Evolutionary conservation across 2,329 filamentous ascomycete species (phyloP).

Genomic region (Fusarium sp.): DNA sequence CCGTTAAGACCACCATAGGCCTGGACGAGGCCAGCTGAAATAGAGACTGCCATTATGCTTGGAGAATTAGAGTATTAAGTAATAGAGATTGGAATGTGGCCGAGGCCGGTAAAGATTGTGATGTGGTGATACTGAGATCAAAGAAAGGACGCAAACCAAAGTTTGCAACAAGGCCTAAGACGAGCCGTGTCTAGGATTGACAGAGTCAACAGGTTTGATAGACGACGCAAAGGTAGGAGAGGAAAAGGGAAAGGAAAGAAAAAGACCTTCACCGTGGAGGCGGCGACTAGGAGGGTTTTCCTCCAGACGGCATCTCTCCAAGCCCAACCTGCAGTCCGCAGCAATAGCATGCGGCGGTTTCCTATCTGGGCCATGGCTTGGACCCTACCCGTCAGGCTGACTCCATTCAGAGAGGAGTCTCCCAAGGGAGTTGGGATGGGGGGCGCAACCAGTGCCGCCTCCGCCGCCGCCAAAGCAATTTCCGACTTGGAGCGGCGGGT

Average conservation of each 20-base stretch:
- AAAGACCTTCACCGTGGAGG: constrained; percentile 16
- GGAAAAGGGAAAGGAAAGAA: constrained; percentile 42
- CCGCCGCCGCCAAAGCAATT: constrained; percentile 29
- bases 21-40: constrained; percentile 38
- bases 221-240: constrained; percentile 45
- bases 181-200: constrained; percentile 46
- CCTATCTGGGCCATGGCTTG: constrained; percentile 36
- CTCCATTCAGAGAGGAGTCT: constrained; percentile 14
- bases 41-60: constrained; percentile 42
- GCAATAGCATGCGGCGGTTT: constrained; percentile 38
- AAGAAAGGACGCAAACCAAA: constrained; percentile 57
- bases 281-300: constrained; percentile 10
- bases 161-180: constrained; percentile 50
- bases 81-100: constrained; percentile 51
- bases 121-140: constrained; percentile 47
- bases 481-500: constrained; percentile 25
- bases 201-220: constrained; percentile 41
- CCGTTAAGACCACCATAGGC: constrained; percentile 52
- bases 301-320: constrained; percentile 18
- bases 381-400: constrained; percentile 12
- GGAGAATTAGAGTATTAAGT: constrained; percentile 27
- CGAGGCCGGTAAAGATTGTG: constrained; percentile 51
- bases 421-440: constrained; percentile 4
- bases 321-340: constrained; percentile 16
- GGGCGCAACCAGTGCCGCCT: constrained; percentile 13